A percentile compares a stretch with the other conserved stretches of the same genome.
Evolutionary conservation across 1,284 basidiomycete genomes (phyloP).

Genomic region (Apiotrichum veenhuisii): DNA sequence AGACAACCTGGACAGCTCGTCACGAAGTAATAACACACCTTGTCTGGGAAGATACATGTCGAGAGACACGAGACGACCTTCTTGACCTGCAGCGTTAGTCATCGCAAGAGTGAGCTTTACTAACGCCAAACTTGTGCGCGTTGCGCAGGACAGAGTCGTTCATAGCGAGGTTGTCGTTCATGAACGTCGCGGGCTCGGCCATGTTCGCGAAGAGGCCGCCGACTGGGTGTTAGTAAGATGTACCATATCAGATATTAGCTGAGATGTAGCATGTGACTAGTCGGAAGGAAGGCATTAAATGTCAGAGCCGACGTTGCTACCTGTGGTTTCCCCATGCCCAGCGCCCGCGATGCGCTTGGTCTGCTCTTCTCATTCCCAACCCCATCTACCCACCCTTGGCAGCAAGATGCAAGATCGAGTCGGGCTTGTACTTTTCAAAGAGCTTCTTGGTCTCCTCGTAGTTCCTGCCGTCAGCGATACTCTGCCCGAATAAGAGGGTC

Average conservation of each 20-base stretch:
- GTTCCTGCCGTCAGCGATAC: constrained; percentile 54
- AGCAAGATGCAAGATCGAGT: constrained; percentile 85
- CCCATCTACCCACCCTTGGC: constrained; percentile 63
- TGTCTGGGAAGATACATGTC: constrained; percentile 53
- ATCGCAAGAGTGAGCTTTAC: background rate
- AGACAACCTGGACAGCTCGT: too few species aligned
- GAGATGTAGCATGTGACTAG: too few species aligned
- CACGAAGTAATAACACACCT: constrained; percentile 25
- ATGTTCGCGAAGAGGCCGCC: constrained; percentile 89
- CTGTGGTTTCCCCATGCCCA: too few species aligned
- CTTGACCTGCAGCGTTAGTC: constrained; percentile 42
- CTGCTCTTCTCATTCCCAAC: too few species aligned
- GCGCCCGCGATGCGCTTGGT: too few species aligned
- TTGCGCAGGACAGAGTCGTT: constrained; percentile 83
- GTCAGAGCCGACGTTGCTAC: too few species aligned
- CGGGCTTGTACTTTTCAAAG: constrained; percentile 82
- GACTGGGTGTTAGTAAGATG: constrained; percentile 53
- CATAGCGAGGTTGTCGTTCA: constrained; percentile 83
- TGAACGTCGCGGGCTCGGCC: constrained; percentile 82
- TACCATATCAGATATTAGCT: background rate
- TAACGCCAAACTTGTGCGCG: constrained; percentile 58
- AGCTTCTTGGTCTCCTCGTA: constrained; percentile 57
- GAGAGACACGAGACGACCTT: constrained; percentile 52
- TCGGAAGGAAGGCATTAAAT: background rate
- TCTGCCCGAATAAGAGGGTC: too few species aligned